Conservation (phyloP, 257 asterid species). For the Solanum sitiens region DNA sequence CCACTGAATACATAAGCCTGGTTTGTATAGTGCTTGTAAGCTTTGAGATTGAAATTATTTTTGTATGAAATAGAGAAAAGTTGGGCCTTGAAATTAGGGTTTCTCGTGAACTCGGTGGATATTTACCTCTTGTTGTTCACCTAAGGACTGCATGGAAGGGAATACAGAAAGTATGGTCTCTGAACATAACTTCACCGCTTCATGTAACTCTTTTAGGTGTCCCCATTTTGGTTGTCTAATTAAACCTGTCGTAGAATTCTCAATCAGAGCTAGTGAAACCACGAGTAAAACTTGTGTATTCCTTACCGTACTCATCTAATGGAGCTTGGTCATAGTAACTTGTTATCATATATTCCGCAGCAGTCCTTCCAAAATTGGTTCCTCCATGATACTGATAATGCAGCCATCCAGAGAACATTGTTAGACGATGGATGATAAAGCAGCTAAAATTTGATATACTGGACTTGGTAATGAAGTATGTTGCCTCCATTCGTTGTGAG, state of each 20-base stretch:
- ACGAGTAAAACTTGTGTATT: background rate
- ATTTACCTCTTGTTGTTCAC: conserved; percentile 56
- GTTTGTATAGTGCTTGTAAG: background rate
- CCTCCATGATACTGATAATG: conserved; percentile 69
- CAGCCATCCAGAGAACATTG: background rate
- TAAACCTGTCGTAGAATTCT: conserved; percentile 31
- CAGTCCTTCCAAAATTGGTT: conserved; percentile 73
- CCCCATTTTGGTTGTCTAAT: conserved; percentile 84
- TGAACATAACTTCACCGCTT: conserved; percentile 46
- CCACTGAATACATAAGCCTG: conserved; percentile 55
- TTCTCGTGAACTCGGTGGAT: background rate
- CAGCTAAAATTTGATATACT: background rate
- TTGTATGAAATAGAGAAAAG: background rate
- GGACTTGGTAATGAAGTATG: background rate
- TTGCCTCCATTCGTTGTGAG: background rate
- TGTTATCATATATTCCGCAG: conserved; percentile 38
- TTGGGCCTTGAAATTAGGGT: background rate
- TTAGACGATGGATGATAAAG: background rate
- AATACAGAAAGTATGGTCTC: conserved; percentile 44
- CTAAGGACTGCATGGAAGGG: conserved; percentile 26
- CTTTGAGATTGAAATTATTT: background rate
- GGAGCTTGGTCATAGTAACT: conserved; percentile 79
- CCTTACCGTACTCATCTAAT: conserved; percentile 75
- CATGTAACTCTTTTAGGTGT: conserved; percentile 67
- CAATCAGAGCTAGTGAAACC: background rate